Evolutionary conservation across 495 filamentous ascomycete species (phyloP), one percentile per base, ranked within the genome.

Genomic region (Penicillium cosmopolitanum): DNA sequence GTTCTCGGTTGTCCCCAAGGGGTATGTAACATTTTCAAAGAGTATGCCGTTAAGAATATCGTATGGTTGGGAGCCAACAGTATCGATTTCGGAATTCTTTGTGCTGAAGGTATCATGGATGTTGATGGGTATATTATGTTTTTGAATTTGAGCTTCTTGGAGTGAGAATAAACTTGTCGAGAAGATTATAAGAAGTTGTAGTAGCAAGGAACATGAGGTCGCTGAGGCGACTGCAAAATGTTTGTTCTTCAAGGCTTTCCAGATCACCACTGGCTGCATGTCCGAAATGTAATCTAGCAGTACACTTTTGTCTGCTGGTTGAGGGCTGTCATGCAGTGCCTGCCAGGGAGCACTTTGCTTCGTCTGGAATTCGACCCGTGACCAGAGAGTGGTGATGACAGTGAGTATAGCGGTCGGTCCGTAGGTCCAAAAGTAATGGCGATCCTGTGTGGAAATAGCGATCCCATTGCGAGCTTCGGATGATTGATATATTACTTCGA

Each of bases 331-430:
- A 15, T 59, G 58, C 56, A 63, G 53, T 4, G 61, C 36, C 31
- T 65, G 52, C 73, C 72, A 77, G 16, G 72, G 72, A 6, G 66
- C 64, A 25, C 60, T 59, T 12, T 66, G 23, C 33, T 73, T 73
- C 28, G 61, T 50, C 19, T 70, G 62, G 48, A 61, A 67, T 35
- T 73, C 71, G 0, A 65, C 63, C 0, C 68, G 68, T 3, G 56
- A 54, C 72, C 68, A 75, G 5, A 73, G 11, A 0, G 62, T 63
- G 3, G 58, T 51, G 9, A 73, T 23, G 3, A 70, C 35, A 2
- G 68, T 71, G 1, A 75, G 51, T 31, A 72, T 47, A 2, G 71
- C 71, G 1, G 72, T 75, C 8, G 72, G 71, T 5, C 71, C 72
- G 25, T 70, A 73, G 0, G 64, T 71, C 70, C 69, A 75, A 2